Percentiles rank a stretch among this genome's conserved stretches.
Conservation (phyloP, 2,329 filamentous ascomycete genomes). For the Fusarium tuaranense region DNA sequence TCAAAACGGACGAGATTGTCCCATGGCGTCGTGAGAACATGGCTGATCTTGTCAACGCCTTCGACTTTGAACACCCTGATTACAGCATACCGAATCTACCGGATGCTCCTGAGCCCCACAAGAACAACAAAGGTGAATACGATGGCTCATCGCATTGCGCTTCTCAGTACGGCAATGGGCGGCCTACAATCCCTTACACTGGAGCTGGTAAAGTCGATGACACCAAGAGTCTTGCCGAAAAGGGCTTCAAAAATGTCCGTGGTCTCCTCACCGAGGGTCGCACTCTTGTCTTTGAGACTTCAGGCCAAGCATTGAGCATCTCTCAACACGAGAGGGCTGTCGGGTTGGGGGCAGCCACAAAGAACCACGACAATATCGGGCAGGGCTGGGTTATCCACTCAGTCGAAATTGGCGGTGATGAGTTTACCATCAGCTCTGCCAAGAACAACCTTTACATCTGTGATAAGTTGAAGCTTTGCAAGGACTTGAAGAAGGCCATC, state of each 20-base stretch:
- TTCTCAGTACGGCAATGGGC: not conserved
- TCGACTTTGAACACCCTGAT: slow-evolving; percentile 63
- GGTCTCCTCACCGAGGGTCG: not conserved
- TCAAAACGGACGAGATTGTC: slow-evolving; percentile 45
- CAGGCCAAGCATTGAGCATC: not conserved
- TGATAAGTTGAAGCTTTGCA: not conserved
- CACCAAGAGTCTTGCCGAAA: not conserved
- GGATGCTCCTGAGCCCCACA: not conserved
- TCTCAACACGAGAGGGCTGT: not conserved
- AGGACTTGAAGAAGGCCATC: not conserved
- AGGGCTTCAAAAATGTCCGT: not conserved
- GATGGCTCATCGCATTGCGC: not conserved
- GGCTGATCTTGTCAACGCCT: slow-evolving; percentile 51
- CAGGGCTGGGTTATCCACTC: not conserved
- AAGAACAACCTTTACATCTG: not conserved
- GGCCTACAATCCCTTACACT: not conserved
- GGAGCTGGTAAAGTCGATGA: not conserved
- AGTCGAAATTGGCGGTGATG: not conserved
- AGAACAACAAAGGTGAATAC: not conserved
- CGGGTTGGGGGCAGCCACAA: not conserved
- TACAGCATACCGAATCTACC: slow-evolving; percentile 61
- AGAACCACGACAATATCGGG: not conserved
- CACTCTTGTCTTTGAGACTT: not conserved
- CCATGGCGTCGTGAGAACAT: slow-evolving; percentile 49
- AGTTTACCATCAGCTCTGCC: not conserved